phyloP scores from a whole-genome alignment of 1,139 yeast genomes.

The Arxiozyma slooffiae region DNA sequence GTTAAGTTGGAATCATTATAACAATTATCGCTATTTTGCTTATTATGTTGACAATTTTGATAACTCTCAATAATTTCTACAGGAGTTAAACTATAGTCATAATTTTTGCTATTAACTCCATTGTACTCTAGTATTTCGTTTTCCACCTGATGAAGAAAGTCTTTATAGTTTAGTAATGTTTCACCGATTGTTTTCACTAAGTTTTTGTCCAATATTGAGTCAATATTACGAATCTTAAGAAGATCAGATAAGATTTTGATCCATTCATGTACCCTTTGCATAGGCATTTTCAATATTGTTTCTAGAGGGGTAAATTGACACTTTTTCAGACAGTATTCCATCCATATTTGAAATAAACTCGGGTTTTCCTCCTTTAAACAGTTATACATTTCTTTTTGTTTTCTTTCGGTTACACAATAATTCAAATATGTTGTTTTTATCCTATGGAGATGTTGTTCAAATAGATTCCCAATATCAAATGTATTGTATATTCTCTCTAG shows the following conservation, averaged over 20 bases:
- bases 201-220: not conserved
- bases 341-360: slow-evolving; percentile 21
- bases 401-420: slow-evolving; percentile 21
- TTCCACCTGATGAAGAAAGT: slow-evolving; percentile 11
- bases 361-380: slow-evolving; percentile 13
- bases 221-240: not conserved
- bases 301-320: slow-evolving; percentile 16
- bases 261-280: slow-evolving; percentile 19
- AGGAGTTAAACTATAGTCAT: slow-evolving; percentile 21
- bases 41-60: slow-evolving; percentile 3
- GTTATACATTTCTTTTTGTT: slow-evolving; percentile 21
- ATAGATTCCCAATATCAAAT: slow-evolving; percentile 25
- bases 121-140: slow-evolving; percentile 15
- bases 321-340: slow-evolving; percentile 17
- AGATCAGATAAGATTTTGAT: slow-evolving; percentile 11
- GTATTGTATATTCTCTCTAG: slow-evolving; percentile 3
- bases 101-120: slow-evolving; percentile 9
- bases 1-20: not conserved
- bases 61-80: slow-evolving; percentile 24
- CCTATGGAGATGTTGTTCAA: slow-evolving; percentile 24
- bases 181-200: not conserved
- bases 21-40: not conserved
- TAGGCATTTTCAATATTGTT: slow-evolving; percentile 20
- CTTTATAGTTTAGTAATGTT: slow-evolving; percentile 4
- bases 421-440: slow-evolving; percentile 30